Evolutionary conservation across 345 rosid species (phyloP).

Genomic region (Syzygium grande): DNA sequence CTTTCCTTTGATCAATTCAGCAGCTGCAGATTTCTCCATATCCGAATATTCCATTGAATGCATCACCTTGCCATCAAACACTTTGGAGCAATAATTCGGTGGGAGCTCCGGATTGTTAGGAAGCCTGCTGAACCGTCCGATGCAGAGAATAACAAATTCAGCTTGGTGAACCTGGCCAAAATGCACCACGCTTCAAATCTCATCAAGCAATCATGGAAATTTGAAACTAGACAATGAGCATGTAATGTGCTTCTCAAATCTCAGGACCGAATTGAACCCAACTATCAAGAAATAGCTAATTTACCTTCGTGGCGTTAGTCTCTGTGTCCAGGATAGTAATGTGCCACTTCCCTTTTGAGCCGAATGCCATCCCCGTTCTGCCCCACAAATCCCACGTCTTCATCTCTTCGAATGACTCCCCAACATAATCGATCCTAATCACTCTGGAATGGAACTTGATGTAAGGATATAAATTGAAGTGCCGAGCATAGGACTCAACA

Average conservation of each 20-base stretch:
- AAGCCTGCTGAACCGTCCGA: constrained; percentile 17
- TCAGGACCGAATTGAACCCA: not conserved
- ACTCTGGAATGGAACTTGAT: constrained; percentile 22
- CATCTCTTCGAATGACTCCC: constrained; percentile 18
- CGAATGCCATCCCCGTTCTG: constrained; percentile 22
- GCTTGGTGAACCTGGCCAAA: constrained; percentile 15
- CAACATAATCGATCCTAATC: constrained; percentile 15
- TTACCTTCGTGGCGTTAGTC: constrained; percentile 7
- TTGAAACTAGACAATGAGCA: not conserved
- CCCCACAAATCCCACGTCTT: constrained; percentile 23
- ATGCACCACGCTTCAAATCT: not conserved
- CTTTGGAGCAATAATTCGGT: constrained; percentile 11
- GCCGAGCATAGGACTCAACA: constrained; percentile 13
- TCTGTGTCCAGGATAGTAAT: constrained; percentile 11
- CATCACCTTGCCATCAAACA: constrained; percentile 21
- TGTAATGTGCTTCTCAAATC: not conserved
- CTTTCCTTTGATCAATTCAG: constrained; percentile 17
- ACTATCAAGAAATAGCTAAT: not conserved
- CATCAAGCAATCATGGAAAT: not conserved
- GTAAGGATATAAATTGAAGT: constrained; percentile 11
- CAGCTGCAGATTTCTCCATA: constrained; percentile 5
- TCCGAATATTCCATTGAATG: constrained; percentile 27
- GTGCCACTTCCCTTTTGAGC: constrained; percentile 27
- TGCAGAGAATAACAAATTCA: constrained; percentile 30
- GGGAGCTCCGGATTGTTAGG: constrained; percentile 29